Conservation (phyloP, 148 eudicot species). For the Heliosperma pusillum region DNA sequence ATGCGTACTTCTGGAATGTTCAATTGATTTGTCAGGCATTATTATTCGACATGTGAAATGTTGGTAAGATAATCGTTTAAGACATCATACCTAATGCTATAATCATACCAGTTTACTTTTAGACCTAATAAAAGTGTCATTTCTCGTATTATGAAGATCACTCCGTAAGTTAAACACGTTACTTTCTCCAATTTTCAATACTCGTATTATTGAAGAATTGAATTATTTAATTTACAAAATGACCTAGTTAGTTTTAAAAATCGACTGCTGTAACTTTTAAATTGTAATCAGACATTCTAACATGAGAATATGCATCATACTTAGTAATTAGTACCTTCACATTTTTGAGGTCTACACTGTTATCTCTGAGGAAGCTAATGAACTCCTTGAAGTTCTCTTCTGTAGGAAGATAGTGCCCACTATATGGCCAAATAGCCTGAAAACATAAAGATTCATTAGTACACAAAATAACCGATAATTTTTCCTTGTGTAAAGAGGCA, state of each 20-base stretch:
- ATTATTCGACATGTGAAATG: not conserved
- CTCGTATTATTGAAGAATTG: no score
- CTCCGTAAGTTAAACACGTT: no score
- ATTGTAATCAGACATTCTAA: not conserved
- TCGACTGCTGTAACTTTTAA: not conserved
- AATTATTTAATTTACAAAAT: no score
- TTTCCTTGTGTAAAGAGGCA: no score
- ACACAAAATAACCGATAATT: no score
- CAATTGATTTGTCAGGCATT: not conserved
- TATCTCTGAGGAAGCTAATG: constrained; percentile 72
- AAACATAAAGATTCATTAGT: not conserved
- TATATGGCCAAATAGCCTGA: constrained; percentile 93
- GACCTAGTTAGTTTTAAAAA: no score
- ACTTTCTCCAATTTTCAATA: no score
- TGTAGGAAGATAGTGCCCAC: constrained; percentile 90
- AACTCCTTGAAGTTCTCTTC: constrained; percentile 86
- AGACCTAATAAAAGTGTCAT: no score
- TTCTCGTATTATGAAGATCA: no score
- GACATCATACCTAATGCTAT: no score
- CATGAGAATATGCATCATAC: not conserved
- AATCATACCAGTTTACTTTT: no score
- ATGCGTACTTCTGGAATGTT: constrained; percentile 53
- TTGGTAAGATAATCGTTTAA: no score
- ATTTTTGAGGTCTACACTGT: constrained; percentile 63
- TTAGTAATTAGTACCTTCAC: constrained; percentile 60